Evolutionary conservation across 345 rosid species (phyloP), one percentile per base, ranked within the genome.

Genomic region (Durio zibethinus): DNA sequence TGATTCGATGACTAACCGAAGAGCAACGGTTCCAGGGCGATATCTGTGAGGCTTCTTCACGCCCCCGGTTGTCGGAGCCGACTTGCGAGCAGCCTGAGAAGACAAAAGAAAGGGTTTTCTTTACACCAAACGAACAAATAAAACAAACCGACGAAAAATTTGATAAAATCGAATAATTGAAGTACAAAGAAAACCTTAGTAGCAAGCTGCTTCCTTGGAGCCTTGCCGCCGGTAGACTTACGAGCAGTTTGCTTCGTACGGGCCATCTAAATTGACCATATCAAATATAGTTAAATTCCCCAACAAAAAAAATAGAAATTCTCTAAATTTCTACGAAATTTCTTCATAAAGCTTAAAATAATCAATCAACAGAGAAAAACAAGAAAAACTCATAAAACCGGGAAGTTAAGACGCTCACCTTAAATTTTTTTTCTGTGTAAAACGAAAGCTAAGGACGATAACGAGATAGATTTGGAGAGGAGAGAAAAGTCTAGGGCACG

Each of bases 191-290:
- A 64, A 11, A 91, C 97, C 97, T 93, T 93, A 54, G 97, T 92
- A 60, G 98, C 98, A 0, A 93, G 95, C 77, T 92, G 95, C 91
- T 93, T 93, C 92, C 97, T 92, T 0, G 98, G 98, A 0, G 98
- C 98, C 90, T 93, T 93, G 47, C 98, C 98, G 81, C 98, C 98
- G 0, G 98, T 93, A 4, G 98, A 93, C 81, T 93, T 93, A 73
- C 98, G 97, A 43, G 98, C 98, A 45, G 98, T 93, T 80, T 93
- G 97, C 90, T 93, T 93, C 5, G 98, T 93, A 90, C 97, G 97
- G 33, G 97, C 97, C 97, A 92, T 92, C 78, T 75, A 62, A 27
- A 71, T 50, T 48, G 18, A 48, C 25, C 25, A 48, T 10, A 11
- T 1, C 18, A 31, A 18, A 50, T 18, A 31, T 50, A 71, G 33